Evolutionary conservation across 2,329 filamentous ascomycete species (phyloP), one percentile per base, ranked within the genome.

Genomic region (Gaeumannomyces tritici): DNA sequence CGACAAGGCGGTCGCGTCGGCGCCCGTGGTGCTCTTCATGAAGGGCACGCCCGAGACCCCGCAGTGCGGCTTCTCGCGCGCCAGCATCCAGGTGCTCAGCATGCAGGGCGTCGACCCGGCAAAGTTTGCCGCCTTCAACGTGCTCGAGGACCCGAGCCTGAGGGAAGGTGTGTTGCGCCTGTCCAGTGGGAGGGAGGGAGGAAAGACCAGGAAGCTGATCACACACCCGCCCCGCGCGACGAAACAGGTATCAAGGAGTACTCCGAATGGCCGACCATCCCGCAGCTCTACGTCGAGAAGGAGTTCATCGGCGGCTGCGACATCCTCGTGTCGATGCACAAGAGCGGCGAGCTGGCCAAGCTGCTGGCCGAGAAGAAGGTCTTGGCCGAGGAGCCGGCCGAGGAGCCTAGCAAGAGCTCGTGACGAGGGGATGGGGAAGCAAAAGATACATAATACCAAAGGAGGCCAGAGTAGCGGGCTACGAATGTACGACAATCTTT

Each of bases 81-180:
- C 93, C 62, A 91, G 85, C 73, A 96, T 99, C 73, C 93, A 98
- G 81, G 93, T 99, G 70, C 82, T 99, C 66, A 91, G 93, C 63
- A 77, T 97, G 70, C 93, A 99, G 78, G 95, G 95, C 66, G 92
- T 99, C 65, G 90, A 98, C 77, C 95, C 95, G 21, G 83, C 84
- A 67, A 98, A 98, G 79, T 99, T 99, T 73, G 90, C 92, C n/a
- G 93, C 95, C 9, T 97, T 96, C 77, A 98, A 99, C 77, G 95
- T 99, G 54, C 77, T 99, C 63, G 95, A 98, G 77, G 93, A 98
- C 74, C 76, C 89, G 4, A 93, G 96, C 73, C 77, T 99, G 72
- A 86, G 95, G 69, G 80, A 87, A 77, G 91, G 42, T 51, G 21
- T 11, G 42, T 51, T 7, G 8, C 15, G 2, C 33, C 11, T 13